A percentile compares a stretch with the other conserved stretches of the same genome.
Evolutionary conservation across 1,284 basidiomycete genomes (phyloP).

Genomic region (Vanrija humicola): DNA sequence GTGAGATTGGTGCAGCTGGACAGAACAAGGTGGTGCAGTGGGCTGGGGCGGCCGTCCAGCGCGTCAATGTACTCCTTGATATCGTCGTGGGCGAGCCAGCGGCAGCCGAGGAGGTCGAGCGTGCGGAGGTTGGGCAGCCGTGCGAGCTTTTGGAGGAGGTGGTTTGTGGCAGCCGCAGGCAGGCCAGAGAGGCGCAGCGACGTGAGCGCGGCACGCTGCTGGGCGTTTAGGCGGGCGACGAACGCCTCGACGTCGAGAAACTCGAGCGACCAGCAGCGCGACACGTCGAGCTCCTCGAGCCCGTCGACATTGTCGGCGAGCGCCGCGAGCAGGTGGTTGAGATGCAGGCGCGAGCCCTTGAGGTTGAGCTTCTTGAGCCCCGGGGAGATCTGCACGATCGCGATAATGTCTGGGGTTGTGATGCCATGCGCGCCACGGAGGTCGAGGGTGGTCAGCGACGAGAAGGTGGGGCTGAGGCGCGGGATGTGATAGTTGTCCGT

Average conservation of each 20-base stretch:
- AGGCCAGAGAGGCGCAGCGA: constrained; percentile 63
- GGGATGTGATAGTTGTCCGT: constrained; percentile 1
- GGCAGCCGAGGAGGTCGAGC: constrained; percentile 72
- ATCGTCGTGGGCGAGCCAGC: constrained; percentile 9
- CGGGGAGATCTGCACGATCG: constrained; percentile 67
- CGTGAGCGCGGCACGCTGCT: constrained; percentile 14
- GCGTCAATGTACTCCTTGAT: constrained; percentile 52
- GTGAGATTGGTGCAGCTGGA: constrained; percentile 72
- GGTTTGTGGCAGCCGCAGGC: constrained; percentile 40
- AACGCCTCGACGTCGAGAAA: constrained; percentile 56
- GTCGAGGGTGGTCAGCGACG: constrained; percentile 55
- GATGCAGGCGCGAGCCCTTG: constrained; percentile 56
- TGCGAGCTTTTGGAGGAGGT: constrained; percentile 59
- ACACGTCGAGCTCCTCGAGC: constrained; percentile 66
- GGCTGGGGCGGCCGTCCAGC: constrained; percentile 32
- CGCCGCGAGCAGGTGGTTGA: constrained; percentile 1
- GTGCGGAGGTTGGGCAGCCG: constrained; percentile 67
- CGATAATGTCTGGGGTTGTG: constrained; percentile 62
- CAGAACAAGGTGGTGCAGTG: constrained; percentile 70
- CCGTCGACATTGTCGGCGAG: constrained; percentile 54
- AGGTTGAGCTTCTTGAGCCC: constrained; percentile 60
- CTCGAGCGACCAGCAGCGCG: constrained; percentile 66
- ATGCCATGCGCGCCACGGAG: constrained; percentile 69
- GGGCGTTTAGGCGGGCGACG: constrained; percentile 36
- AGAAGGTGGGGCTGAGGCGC: constrained; percentile 7